Evolutionary conservation across 2,329 filamentous ascomycete species (phyloP).

Genomic region (Ceratocystis albifundus): DNA sequence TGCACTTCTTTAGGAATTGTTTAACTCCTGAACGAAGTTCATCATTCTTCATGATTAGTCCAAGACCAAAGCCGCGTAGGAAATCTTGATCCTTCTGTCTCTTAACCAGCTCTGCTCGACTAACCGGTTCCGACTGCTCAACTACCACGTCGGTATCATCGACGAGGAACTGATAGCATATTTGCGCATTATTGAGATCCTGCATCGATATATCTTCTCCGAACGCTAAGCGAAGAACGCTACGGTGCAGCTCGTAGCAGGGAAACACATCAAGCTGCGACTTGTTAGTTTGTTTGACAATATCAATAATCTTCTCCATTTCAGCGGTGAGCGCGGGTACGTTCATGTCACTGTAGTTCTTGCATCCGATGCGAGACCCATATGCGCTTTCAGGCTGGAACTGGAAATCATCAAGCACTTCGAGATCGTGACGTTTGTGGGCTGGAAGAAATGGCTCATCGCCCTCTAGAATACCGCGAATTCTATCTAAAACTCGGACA

Average conservation of each 20-base stretch:
- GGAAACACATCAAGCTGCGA: slow-evolving; percentile 2
- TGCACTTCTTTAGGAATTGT: slow-evolving; percentile 10
- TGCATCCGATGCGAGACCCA: background rate
- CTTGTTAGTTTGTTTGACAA: slow-evolving; percentile 16
- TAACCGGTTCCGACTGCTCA: background rate
- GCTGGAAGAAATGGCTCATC: slow-evolving; percentile 17
- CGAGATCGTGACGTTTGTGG: slow-evolving; percentile 16
- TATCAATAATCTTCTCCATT: slow-evolving; percentile 2
- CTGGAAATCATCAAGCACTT: slow-evolving; percentile 19
- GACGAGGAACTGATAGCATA: slow-evolving; percentile 21
- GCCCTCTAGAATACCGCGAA: slow-evolving; percentile 20
- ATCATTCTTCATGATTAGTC: slow-evolving; percentile 8
- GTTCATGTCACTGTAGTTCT: background rate
- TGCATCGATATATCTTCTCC: slow-evolving; percentile 11
- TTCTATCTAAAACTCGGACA: slow-evolving; percentile 13
- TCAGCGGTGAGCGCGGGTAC: background rate
- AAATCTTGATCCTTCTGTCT: slow-evolving; percentile 18
- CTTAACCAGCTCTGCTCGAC: background rate
- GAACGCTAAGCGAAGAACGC: slow-evolving; percentile 9
- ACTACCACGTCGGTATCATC: slow-evolving; percentile 12
- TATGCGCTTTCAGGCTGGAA: slow-evolving; percentile 18
- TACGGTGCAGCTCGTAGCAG: slow-evolving; percentile 12
- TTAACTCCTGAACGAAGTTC: slow-evolving; percentile 3
- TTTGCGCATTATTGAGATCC: slow-evolving; percentile 17
- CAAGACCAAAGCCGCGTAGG: slow-evolving; percentile 14